phyloP scores from a whole-genome alignment of 139 green algal species.

The Chlamydomonas asymmetrica region DNA sequence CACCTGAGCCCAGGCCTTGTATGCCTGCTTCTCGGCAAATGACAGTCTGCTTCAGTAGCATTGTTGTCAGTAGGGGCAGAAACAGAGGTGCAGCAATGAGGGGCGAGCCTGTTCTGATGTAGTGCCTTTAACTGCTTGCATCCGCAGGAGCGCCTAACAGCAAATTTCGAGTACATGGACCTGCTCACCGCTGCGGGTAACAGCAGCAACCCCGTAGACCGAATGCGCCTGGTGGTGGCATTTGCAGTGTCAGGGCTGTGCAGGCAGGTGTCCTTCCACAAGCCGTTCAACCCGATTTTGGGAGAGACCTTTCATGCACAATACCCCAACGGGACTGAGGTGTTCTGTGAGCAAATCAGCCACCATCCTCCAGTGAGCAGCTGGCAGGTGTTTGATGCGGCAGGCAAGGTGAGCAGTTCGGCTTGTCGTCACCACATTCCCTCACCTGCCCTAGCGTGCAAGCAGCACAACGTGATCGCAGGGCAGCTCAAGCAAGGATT shows the following conservation, averaged over 20 bases:
- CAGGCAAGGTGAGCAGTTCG: constrained; percentile 15
- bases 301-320: constrained; percentile 54
- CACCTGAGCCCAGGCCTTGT: no score
- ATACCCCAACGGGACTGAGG: constrained; percentile 42
- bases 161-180: constrained; percentile 53
- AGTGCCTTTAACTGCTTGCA: no score
- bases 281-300: constrained; percentile 77
- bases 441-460: background rate
- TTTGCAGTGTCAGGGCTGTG: constrained; percentile 62
- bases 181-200: constrained; percentile 41
- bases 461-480: background rate
- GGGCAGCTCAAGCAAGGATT: no score
- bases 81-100: no score
- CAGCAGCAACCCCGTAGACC: constrained; percentile 46
- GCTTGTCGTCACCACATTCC: background rate
- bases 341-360: constrained; percentile 68
- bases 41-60: no score
- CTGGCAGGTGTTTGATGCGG: constrained; percentile 58
- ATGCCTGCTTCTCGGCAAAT: no score
- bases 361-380: constrained; percentile 68
- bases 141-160: constrained; percentile 58
- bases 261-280: constrained; percentile 54
- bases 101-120: no score
- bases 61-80: no score
- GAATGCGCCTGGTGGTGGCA: constrained; percentile 47